phyloP scores from a whole-genome alignment of 164 flowering plant genomes.

The Chloranthus sessilifolius region DNA sequence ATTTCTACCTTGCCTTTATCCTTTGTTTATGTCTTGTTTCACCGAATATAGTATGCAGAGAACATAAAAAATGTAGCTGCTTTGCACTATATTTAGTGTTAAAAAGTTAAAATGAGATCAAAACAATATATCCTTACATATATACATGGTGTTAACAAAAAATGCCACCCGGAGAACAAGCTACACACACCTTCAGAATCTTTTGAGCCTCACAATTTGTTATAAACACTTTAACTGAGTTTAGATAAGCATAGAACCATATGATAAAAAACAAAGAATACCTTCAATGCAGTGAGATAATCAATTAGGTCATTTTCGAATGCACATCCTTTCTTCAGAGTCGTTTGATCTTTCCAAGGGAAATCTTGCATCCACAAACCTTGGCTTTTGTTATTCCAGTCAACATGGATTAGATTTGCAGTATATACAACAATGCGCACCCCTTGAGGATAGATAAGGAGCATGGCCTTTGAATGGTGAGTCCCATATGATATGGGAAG shows the following conservation, averaged over 20 bases:
- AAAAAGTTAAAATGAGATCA: no score
- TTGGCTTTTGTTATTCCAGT: constrained; percentile 99
- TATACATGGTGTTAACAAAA: not conserved
- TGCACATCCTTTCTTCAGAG: constrained; percentile 36
- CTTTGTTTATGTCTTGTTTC: no score
- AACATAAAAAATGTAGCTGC: no score
- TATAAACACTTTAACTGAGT: no score
- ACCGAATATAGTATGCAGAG: no score
- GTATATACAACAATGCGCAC: constrained; percentile 86
- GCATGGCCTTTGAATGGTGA: constrained; percentile 98
- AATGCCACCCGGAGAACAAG: no score
- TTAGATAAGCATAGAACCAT: no score
- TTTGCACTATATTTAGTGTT: no score
- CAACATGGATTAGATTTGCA: constrained; percentile 87
- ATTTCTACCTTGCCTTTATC: no score
- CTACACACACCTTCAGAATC: no score
- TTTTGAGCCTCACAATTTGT: no score
- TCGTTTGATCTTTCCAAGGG: constrained; percentile 77
- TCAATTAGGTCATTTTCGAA: constrained; percentile 88
- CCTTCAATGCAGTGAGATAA: constrained; percentile 81
- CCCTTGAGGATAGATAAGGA: constrained; percentile 90
- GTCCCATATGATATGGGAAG: constrained; percentile 96
- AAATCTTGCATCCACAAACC: constrained; percentile 99
- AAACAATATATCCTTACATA: not conserved
- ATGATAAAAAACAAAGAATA: constrained; percentile 18